Conservation (phyloP, 306 rosid genomes). For the Corylus americana region DNA sequence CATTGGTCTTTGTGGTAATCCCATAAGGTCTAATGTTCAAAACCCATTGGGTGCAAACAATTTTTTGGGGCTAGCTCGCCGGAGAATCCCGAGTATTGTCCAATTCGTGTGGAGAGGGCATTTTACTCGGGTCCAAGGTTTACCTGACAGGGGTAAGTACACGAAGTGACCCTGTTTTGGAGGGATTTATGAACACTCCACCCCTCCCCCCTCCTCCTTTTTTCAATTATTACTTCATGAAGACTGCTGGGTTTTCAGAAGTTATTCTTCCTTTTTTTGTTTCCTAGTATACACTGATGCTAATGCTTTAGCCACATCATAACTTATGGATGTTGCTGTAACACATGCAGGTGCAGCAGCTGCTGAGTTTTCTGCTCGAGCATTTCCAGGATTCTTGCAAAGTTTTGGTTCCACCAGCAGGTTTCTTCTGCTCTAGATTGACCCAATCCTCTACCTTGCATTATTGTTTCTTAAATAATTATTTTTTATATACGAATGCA, state of each 20-base stretch:
- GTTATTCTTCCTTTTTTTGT: slow-evolving; percentile 3
- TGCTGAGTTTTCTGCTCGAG: slow-evolving; percentile 83
- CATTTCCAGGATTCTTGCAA: slow-evolving; percentile 73
- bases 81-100: too few species aligned
- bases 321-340: slow-evolving; percentile 13
- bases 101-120: too few species aligned
- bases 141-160: too few species aligned
- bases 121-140: too few species aligned
- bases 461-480: slow-evolving; percentile 14
- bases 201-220: background rate
- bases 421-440: slow-evolving; percentile 37
- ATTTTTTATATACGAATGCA: slow-evolving; percentile 31
- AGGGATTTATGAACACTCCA: background rate
- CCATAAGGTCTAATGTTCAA: too few species aligned
- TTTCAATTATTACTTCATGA: background rate
- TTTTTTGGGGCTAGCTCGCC: too few species aligned
- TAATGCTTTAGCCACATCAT: background rate
- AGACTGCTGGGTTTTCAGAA: slow-evolving; percentile 6
- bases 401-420: slow-evolving; percentile 43
- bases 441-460: background rate
- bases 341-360: slow-evolving; percentile 86
- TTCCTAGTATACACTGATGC: slow-evolving; percentile 5
- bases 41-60: too few species aligned
- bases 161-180: too few species aligned
- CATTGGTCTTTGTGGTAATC: too few species aligned